Percentiles rank a stretch among this genome's conserved stretches.
phyloP scores from a whole-genome alignment of 2,329 filamentous ascomycete species.

The Diatrype stigma region DNA sequence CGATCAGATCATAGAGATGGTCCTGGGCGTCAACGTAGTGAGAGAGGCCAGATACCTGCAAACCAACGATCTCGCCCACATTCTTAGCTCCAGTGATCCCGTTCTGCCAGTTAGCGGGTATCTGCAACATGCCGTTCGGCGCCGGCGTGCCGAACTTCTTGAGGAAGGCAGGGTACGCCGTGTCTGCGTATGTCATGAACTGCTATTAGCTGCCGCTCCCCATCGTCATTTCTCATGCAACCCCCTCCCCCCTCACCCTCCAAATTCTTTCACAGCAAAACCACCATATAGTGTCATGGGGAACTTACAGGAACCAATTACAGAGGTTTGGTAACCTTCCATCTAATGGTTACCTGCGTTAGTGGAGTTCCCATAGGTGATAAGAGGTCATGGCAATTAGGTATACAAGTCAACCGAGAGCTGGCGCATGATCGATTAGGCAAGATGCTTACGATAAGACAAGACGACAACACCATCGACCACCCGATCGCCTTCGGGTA shows the following conservation, averaged over 20 bases:
- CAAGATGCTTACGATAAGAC: constrained; percentile 30
- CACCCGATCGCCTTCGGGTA: constrained; percentile 40
- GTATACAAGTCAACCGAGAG: too few relatives aligned
- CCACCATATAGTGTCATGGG: too few relatives aligned
- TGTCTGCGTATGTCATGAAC: constrained; percentile 22
- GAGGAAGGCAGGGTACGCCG: constrained; percentile 33
- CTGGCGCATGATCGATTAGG: too few relatives aligned
- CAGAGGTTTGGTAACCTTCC: constrained; percentile 25
- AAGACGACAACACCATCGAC: constrained; percentile 38
- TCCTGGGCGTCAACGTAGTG: not conserved
- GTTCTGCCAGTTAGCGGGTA: constrained; percentile 44
- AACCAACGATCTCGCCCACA: constrained; percentile 43
- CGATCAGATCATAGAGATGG: not conserved
- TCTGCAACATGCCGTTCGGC: constrained; percentile 33
- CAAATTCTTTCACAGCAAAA: not conserved
- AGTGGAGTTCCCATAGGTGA: constrained; percentile 19
- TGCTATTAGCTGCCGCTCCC: too few relatives aligned
- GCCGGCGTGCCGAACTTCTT: constrained; percentile 28
- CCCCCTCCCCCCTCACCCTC: too few relatives aligned
- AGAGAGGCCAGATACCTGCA: constrained; percentile 25
- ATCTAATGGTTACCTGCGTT: constrained; percentile 13
- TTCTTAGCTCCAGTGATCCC: constrained; percentile 39
- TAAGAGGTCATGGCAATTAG: not conserved
- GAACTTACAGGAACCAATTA: constrained; percentile 26
- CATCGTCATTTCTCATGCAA: too few relatives aligned